Base-by-base conservation (phyloP, 495 filamentous ascomycete genomes). In the Penicillium turbatum region DNA sequence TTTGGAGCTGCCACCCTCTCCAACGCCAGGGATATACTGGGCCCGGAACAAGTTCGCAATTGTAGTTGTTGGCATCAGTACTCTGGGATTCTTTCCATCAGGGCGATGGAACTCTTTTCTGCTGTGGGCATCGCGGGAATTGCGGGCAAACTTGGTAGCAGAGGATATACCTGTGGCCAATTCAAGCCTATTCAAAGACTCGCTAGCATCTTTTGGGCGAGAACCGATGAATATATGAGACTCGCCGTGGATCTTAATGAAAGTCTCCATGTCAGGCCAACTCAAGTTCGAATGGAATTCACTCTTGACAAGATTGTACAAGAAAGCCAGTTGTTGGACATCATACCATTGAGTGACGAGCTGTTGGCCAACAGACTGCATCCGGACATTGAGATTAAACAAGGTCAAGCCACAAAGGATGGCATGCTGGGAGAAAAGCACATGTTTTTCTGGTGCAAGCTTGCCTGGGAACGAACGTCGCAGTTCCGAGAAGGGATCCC, bases 181-280 rank as follows among this genome's bases (percentile, higher is more conserved):
- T 47, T 68, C 55, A 48, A 68, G 62, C 48, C 62, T 35, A n/a
- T 65, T 61, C 45, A 65, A 55, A 1, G 65, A 68, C 46, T 68
- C 62, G 1, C 8, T 53, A 29, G 60, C 57, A 38, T 65, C 60
- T 26, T 62, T 63, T 32, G 59, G 65, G 29, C 62, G 65, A 16
- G 57, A 56, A 19, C 65, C 62, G 51, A 65, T 38, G 35, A 68
- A 65, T 34, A 68, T 63, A 56, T 68, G 62, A 60, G 65, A 63
- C 19, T 68, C 62, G 51, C 65, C 65, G 46, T 68, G 62, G 26
- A 68, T 68, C 27, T 68, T 68, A 26, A 66, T 53, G 39, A 68
- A 66, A 37, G 63, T 54, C 38, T 72, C 65, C 66, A 68, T 72
- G 26, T 67, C 65, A 45, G 67, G 67, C 65, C 65, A 70, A 35